These are phyloP conservation scores for Mucor velutinosus DNA, from an alignment of 371 early-diverging fungal species.

Conservation along the genomic window DNA sequence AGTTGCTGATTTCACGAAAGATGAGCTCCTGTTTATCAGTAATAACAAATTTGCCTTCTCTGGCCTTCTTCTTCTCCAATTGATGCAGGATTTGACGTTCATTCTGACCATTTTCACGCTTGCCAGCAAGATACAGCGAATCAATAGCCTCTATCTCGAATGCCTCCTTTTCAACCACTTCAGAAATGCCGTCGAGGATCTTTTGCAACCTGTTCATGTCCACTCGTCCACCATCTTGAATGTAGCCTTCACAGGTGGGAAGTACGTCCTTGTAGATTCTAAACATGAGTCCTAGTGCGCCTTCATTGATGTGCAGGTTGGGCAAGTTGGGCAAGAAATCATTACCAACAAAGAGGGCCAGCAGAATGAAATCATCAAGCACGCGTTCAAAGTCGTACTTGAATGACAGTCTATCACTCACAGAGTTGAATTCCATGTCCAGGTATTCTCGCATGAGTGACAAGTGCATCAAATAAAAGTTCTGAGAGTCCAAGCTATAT, in stretches of 20 bases:
- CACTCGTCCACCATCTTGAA: slow-evolving; percentile 83
- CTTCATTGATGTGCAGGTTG: slow-evolving; percentile 92
- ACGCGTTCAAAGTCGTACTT: slow-evolving; percentile 89
- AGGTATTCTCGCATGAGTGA: slow-evolving; percentile 92
- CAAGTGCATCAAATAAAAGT: slow-evolving; percentile 83
- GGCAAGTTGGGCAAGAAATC: slow-evolving; percentile 98
- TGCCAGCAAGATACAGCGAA: slow-evolving; percentile 61
- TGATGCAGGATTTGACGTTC: slow-evolving; percentile 48
- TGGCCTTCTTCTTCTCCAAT: slow-evolving; percentile 48
- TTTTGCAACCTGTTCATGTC: slow-evolving; percentile 65
- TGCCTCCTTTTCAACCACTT: slow-evolving; percentile 65
- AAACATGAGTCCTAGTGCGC: slow-evolving; percentile 88
- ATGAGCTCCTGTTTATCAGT: slow-evolving; percentile 59
- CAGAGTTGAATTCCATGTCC: slow-evolving; percentile 79
- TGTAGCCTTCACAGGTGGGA: slow-evolving; percentile 76
- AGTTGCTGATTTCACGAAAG: slow-evolving; percentile 58
- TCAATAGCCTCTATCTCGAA: slow-evolving; percentile 69
- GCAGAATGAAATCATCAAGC: slow-evolving; percentile 95
- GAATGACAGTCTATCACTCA: slow-evolving; percentile 57
- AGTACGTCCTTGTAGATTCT: slow-evolving; percentile 80
- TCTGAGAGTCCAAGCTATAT: slow-evolving; percentile 56
- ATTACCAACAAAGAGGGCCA: slow-evolving; percentile 97
- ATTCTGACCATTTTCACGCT: slow-evolving; percentile 45
- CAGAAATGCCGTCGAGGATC: slow-evolving; percentile 63
- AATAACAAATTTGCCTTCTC: slow-evolving; percentile 47